Percentiles rank a stretch among this genome's conserved stretches.
phyloP scores from a whole-genome alignment of 805 yeast species.

The Komagataella ulmi region DNA sequence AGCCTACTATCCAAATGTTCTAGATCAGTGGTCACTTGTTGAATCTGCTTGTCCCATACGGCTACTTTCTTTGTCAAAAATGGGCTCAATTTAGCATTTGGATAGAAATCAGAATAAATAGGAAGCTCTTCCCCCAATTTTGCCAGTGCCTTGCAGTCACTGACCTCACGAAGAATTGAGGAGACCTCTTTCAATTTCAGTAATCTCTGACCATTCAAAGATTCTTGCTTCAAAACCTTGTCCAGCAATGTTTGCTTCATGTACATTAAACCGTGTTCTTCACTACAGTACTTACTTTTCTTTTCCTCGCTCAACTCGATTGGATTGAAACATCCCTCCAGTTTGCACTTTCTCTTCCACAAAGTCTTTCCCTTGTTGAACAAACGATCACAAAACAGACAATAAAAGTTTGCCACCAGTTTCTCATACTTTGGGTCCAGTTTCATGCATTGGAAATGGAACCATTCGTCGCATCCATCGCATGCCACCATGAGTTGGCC shows the following conservation, averaged over 20 bases:
- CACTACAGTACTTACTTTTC: conserved; percentile 60
- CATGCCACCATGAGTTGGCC: conserved; percentile 88
- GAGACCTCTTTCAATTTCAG: conserved; percentile 6
- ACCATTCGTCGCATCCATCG: conserved; percentile 95
- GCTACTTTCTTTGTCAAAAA: not conserved
- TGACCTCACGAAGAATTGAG: conserved; percentile 8
- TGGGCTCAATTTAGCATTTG: not conserved
- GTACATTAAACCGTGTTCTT: conserved; percentile 50
- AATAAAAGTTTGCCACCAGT: conserved; percentile 51
- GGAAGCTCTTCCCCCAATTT: conserved; percentile 29
- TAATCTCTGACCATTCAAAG: conserved; percentile 3
- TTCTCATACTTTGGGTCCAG: conserved; percentile 35
- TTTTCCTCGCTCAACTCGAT: conserved; percentile 7
- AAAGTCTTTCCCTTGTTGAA: conserved; percentile 35
- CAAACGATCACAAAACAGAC: conserved; percentile 52
- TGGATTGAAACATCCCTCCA: conserved; percentile 42
- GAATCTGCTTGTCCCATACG: conserved; percentile 1
- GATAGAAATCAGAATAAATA: conserved; percentile 14
- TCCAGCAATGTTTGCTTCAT: conserved; percentile 17
- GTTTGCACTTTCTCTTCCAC: conserved; percentile 71
- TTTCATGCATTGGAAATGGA: conserved; percentile 68
- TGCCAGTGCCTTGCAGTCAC: conserved; percentile 10
- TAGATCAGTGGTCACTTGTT: conserved; percentile 1
- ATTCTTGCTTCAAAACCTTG: conserved; percentile 4
- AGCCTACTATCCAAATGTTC: not conserved